Evolutionary conservation across 2,329 filamentous ascomycete genomes (phyloP).

Genomic region (Fusarium sp.): DNA sequence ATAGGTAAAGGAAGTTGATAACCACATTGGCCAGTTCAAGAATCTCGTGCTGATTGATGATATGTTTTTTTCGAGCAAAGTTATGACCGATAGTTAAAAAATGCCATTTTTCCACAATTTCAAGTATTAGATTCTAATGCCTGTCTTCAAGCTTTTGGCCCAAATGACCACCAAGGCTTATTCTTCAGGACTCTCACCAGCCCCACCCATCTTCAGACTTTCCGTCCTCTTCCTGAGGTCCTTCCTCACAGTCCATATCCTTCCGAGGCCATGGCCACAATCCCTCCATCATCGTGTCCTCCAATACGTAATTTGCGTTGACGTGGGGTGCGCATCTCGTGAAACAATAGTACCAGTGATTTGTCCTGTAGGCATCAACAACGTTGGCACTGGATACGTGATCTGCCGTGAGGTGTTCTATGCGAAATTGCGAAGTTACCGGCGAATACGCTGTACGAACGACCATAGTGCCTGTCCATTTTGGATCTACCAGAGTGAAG

Average conservation of each 20-base stretch:
- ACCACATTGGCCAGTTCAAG: neutral
- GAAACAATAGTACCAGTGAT: neutral
- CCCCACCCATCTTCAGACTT: too few species aligned
- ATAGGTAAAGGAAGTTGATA: neutral
- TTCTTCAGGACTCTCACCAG: neutral
- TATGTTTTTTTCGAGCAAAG: too few species aligned
- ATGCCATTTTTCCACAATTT: too few species aligned
- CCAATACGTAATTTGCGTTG: neutral
- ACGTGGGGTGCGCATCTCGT: neutral
- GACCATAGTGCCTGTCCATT: neutral
- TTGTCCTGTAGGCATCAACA: accelerated
- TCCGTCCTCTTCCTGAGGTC: neutral
- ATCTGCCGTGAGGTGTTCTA: neutral
- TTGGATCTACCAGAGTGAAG: neutral
- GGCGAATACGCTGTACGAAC: neutral
- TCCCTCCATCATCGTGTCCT: neutral
- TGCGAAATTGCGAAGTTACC: neutral
- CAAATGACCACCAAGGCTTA: too few species aligned
- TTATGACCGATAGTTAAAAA: too few species aligned
- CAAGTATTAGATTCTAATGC: too few species aligned
- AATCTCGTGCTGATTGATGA: too few species aligned
- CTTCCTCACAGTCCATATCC: accelerated
- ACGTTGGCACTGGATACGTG: accelerated
- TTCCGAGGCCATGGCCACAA: constrained; percentile 10
- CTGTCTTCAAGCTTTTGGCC: too few species aligned